Conservation (phyloP, 495 filamentous ascomycete species). For the Neurospora tetrasperma region DNA sequence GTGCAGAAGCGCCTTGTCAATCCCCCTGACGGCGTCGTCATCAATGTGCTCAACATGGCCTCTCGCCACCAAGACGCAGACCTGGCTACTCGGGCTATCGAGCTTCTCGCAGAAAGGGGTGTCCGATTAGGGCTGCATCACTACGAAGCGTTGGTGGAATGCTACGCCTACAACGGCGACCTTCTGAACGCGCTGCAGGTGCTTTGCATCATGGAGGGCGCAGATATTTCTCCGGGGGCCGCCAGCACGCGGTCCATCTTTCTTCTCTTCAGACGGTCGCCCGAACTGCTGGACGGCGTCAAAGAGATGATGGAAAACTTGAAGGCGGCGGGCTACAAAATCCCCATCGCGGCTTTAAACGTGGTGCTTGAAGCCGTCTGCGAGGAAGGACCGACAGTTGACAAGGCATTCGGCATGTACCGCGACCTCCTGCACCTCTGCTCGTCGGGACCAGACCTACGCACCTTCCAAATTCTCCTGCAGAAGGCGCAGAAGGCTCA, state of each 20-base stretch:
- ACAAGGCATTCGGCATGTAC: constrained; percentile 57
- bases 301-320: constrained; percentile 47
- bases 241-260: constrained; percentile 51
- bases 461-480: constrained; percentile 59
- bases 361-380: constrained; percentile 49
- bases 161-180: constrained; percentile 49
- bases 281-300: constrained; percentile 27
- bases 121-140: constrained; percentile 49
- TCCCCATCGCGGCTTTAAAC: constrained; percentile 51
- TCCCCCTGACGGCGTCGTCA: constrained; percentile 53
- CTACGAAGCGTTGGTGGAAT: constrained; percentile 65
- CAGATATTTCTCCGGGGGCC: constrained; percentile 40
- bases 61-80: constrained; percentile 52
- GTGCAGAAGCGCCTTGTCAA: constrained; percentile 55
- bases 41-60: constrained; percentile 59
- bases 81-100: constrained; percentile 57
- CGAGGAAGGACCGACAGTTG: constrained; percentile 23
- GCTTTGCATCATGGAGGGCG: constrained; percentile 57
- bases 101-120: constrained; percentile 42
- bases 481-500: constrained; percentile 48
- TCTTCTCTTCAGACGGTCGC: constrained; percentile 21
- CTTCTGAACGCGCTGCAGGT: constrained; percentile 47
- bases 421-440: constrained; percentile 56
- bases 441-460: constrained; percentile 43
- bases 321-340: constrained; percentile 27